Conservation (phyloP, 2,329 filamentous ascomycete genomes). For the Colletotrichum karsti region DNA sequence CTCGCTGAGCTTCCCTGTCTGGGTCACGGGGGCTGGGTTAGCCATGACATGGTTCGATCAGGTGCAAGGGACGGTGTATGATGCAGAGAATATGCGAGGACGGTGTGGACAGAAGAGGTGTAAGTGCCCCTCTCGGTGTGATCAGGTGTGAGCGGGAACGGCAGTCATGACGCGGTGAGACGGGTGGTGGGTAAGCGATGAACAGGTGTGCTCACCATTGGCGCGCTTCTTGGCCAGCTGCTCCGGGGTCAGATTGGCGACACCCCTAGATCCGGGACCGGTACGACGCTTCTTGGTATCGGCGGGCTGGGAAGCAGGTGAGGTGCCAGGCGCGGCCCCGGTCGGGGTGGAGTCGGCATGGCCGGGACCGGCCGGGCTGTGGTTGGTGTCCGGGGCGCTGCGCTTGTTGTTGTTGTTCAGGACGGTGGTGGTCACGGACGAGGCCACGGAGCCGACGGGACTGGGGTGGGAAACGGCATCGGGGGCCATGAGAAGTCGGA, state of each 20-base stretch:
- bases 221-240: slow-evolving; percentile 75
- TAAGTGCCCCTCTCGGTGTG: background rate
- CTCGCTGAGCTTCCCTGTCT: slow-evolving; percentile 87
- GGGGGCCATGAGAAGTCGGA: slow-evolving; percentile 20
- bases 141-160: background rate
- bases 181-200: background rate
- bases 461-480: slow-evolving; percentile 29
- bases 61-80: background rate
- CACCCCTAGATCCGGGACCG: slow-evolving; percentile 55
- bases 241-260: slow-evolving; percentile 75
- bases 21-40: slow-evolving; percentile 34
- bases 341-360: slow-evolving; percentile 10
- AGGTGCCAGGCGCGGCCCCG: slow-evolving; percentile 2
- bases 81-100: background rate
- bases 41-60: background rate
- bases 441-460: slow-evolving; percentile 27
- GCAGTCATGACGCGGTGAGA: slow-evolving; percentile 36
- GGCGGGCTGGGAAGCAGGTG: slow-evolving; percentile 20
- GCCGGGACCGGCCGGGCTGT: slow-evolving; percentile 18
- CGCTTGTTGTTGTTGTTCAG: slow-evolving; percentile 23
- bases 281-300: slow-evolving; percentile 55
- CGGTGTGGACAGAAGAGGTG: background rate
- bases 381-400: slow-evolving; percentile 2
- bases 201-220: slow-evolving; percentile 53
- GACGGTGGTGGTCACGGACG: slow-evolving; percentile 17